A percentile compares a stretch with the other conserved stretches of the same genome.
These are phyloP conservation scores for Metschnikowia bowlesiae DNA, from an alignment of 805 yeast genomes.

Conservation along the genomic window DNA sequence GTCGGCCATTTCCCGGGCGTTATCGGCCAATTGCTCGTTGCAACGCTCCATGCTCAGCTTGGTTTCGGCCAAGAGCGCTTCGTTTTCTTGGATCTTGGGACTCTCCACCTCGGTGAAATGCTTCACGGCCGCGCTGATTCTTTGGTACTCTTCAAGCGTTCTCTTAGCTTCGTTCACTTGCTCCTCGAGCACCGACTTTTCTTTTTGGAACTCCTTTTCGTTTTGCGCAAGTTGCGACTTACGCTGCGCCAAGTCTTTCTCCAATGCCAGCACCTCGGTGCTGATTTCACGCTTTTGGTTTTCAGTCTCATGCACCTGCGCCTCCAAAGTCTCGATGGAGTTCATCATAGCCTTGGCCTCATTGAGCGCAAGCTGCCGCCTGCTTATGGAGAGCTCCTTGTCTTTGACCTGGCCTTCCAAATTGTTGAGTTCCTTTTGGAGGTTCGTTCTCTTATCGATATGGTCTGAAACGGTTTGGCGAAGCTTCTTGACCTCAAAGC, in stretches of 20 bases:
- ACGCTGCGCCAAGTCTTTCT: constrained; percentile 1
- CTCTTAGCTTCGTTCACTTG: not conserved
- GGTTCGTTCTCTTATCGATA: constrained; percentile 41
- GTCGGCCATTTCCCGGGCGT: constrained; percentile 23
- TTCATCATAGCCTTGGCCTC: constrained; percentile 24
- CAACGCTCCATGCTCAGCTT: constrained; percentile 8
- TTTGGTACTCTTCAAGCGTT: constrained; percentile 3
- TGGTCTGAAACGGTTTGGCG: constrained; percentile 31
- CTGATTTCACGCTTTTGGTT: constrained; percentile 16
- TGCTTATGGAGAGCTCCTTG: constrained; percentile 46
- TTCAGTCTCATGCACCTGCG: constrained; percentile 30
- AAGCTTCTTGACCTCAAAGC: constrained; percentile 33
- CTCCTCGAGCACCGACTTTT: not conserved
- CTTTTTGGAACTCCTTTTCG: constrained; percentile 3
- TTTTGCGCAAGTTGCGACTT: constrained; percentile 5
- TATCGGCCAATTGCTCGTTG: constrained; percentile 7
- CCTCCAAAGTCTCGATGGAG: constrained; percentile 33
- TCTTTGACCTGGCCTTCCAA: constrained; percentile 53
- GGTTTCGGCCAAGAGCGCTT: not conserved
- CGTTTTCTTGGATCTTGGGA: constrained; percentile 22
- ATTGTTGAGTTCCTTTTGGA: constrained; percentile 39
- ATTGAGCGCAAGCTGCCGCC: constrained; percentile 46
- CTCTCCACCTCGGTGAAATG: constrained; percentile 21
- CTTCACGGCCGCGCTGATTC: constrained; percentile 8
- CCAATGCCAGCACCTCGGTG: constrained; percentile 11